These are phyloP conservation scores for Colletotrichum caudatum DNA, from an alignment of 2,329 filamentous ascomycete genomes.

Conservation along the genomic window DNA sequence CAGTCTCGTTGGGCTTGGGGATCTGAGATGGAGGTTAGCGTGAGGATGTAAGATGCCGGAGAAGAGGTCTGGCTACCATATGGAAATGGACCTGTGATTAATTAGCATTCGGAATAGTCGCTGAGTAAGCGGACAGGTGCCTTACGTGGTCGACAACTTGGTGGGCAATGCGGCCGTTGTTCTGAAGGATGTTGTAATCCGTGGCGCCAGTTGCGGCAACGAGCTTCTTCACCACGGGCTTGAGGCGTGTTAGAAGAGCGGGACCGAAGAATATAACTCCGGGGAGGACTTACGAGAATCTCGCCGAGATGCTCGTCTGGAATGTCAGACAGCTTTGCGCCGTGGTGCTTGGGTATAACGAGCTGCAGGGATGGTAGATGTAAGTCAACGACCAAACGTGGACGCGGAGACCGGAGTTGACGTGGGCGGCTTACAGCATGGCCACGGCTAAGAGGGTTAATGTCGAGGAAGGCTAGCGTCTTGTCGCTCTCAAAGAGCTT, in stretches of 20 bases:
- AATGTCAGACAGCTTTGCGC: slow-evolving; percentile 90
- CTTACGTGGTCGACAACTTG: slow-evolving; percentile 92
- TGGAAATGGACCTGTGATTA: slow-evolving; percentile 84
- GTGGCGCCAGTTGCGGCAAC: slow-evolving; percentile 79
- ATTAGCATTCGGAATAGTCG: slow-evolving; percentile 23
- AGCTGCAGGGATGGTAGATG: slow-evolving; percentile 67
- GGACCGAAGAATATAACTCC: neutral
- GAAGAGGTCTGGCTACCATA: slow-evolving; percentile 71
- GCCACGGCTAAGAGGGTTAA: slow-evolving; percentile 87
- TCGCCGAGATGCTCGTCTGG: slow-evolving; percentile 89
- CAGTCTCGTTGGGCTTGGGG: slow-evolving; percentile 86
- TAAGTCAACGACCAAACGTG: slow-evolving; percentile 25
- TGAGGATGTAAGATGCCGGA: neutral
- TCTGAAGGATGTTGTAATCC: slow-evolving; percentile 95
- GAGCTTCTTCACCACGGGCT: slow-evolving; percentile 89
- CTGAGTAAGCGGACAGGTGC: neutral
- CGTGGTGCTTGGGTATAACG: slow-evolving; percentile 95
- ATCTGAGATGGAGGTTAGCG: slow-evolving; percentile 68
- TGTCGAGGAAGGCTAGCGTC: slow-evolving; percentile 95
- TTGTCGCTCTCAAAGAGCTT: slow-evolving; percentile 97
- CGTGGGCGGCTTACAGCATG: slow-evolving; percentile 77
- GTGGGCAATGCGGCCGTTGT: slow-evolving; percentile 92
- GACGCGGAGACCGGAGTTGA: slow-evolving; percentile 1
- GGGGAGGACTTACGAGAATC: slow-evolving; percentile 72
- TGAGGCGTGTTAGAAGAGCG: slow-evolving; percentile 7